These are phyloP conservation scores for Penicillium silybi DNA, from an alignment of 495 filamentous ascomycete species.

Conservation along the genomic window DNA sequence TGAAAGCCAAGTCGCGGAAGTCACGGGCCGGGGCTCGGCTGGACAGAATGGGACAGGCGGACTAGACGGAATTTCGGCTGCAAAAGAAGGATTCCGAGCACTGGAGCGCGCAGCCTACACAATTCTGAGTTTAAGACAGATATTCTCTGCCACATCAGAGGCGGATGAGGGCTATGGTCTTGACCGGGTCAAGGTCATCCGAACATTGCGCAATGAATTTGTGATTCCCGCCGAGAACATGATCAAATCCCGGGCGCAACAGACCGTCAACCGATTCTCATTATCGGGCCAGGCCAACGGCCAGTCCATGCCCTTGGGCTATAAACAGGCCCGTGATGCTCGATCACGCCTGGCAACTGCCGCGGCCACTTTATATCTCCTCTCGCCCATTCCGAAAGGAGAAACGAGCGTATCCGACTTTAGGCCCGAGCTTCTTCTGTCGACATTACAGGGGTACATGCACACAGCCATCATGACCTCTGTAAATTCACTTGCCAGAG, in stretches of 20 bases:
- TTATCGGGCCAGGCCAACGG: conserved; percentile 47
- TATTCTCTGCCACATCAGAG: conserved; percentile 58
- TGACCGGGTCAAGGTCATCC: conserved; percentile 63
- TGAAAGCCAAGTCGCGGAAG: conserved; percentile 71
- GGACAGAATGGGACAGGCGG: conserved; percentile 8
- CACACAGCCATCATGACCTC: conserved; percentile 70
- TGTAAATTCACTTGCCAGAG: conserved; percentile 63
- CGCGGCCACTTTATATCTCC: conserved; percentile 71
- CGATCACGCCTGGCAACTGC: conserved; percentile 70
- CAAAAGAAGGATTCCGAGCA: conserved; percentile 68
- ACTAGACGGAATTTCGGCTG: conserved; percentile 26
- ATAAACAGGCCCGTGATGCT: conserved; percentile 75
- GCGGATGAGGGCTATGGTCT: conserved; percentile 76
- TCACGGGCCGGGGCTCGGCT: conserved; percentile 40
- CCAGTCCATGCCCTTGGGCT: conserved; percentile 50
- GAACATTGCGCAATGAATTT: conserved; percentile 61
- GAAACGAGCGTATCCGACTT: conserved; percentile 24
- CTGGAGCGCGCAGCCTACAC: conserved; percentile 77
- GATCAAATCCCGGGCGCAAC: conserved; percentile 66
- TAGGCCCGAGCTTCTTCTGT: conserved; percentile 66
- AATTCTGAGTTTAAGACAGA: conserved; percentile 63
- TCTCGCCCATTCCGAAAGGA: conserved; percentile 57
- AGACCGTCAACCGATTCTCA: conserved; percentile 79
- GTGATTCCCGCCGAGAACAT: conserved; percentile 65
- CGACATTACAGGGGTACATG: conserved; percentile 76